phyloP scores from a whole-genome alignment of 1,284 basidiomycete species.

The Ustilago sp. region DNA sequence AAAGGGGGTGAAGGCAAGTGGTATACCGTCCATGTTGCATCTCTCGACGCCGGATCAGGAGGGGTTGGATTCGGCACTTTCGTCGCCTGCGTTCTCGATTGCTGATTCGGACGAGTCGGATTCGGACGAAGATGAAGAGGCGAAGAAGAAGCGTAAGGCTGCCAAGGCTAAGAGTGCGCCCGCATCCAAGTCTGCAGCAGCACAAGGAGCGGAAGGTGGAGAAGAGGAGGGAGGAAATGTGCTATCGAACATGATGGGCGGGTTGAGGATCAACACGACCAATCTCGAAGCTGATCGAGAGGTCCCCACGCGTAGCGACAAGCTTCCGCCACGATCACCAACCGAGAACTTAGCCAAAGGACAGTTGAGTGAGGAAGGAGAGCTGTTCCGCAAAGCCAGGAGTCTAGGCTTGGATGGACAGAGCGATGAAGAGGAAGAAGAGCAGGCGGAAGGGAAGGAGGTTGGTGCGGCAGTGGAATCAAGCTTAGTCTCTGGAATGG shows the following conservation, averaged over 20 bases:
- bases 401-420: constrained; percentile 37
- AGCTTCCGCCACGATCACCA: constrained; percentile 19
- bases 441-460: not conserved
- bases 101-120: constrained; percentile 60
- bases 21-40: constrained; percentile 9
- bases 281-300: constrained; percentile 26
- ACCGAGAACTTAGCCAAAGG: constrained; percentile 49
- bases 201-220: too few species aligned
- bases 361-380: constrained; percentile 62
- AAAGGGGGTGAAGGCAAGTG: not conserved
- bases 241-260: constrained; percentile 13
- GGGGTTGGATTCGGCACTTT: constrained; percentile 36
- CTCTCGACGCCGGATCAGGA: constrained; percentile 27
- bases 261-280: constrained; percentile 26
- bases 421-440: constrained; percentile 20
- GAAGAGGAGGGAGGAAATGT: not conserved
- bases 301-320: constrained; percentile 8
- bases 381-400: constrained; percentile 59
- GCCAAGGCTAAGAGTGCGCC: not conserved
- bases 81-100: constrained; percentile 59
- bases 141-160: not conserved
- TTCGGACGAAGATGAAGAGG: constrained; percentile 7
- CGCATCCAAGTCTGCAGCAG: not conserved
- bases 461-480: not conserved
- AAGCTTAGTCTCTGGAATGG: not conserved